Base-by-base conservation (phyloP, 2,329 filamentous ascomycete species). In the Graphium sp. region DNA sequence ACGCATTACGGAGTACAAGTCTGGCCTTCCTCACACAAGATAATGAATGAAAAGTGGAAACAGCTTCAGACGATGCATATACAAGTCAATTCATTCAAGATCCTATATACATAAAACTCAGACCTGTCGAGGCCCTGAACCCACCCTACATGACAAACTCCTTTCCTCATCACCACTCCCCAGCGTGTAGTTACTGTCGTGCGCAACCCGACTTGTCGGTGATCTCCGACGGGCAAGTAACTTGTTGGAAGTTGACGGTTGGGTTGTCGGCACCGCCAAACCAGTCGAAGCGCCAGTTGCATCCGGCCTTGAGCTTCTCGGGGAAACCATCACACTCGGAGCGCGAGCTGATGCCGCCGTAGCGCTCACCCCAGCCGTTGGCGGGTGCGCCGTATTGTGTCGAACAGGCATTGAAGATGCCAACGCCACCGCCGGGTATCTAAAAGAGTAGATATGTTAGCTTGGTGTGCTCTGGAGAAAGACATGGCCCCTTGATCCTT, bases 201-300 rank as follows among this genome's bases (percentile, higher is more conserved):
- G 33, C 39, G 34, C 53, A 56, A 22, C 51, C 51, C 13, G 46
- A 49, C 32, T 54, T 47, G 30, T 47, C 43, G 21, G 50, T 60
- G 32, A 72, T 39, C 24, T 49, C 58, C 20, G 53, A 46, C 10
- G 65, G 66, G 45, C 66, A 72, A 35, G 58, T 52, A 9, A 74
- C 66, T 46, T 65, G 55, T 46, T 56, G 49, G 47, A 66, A 74
- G 30, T 47, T 52, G 30, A 74, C 60, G 17, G 40, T 41, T 6
- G 67, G 66, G 48, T 72, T 73, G 43, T 72, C 62, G 27, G 66
- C 58, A 35, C 60, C 60, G 37, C 54, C 41, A 48, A 74, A 72
- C 67, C 67, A 74, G 51, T 73, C 64, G 41, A 73, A 75, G 34
- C 68, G 64, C 64, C 68, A 75, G 44, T 61, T 52, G 49, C 69